Evolutionary conservation across 208 protist genomes (phyloP), one percentile per base, ranked within the genome.

Genomic region (Acanthamoeba triangularis): DNA sequence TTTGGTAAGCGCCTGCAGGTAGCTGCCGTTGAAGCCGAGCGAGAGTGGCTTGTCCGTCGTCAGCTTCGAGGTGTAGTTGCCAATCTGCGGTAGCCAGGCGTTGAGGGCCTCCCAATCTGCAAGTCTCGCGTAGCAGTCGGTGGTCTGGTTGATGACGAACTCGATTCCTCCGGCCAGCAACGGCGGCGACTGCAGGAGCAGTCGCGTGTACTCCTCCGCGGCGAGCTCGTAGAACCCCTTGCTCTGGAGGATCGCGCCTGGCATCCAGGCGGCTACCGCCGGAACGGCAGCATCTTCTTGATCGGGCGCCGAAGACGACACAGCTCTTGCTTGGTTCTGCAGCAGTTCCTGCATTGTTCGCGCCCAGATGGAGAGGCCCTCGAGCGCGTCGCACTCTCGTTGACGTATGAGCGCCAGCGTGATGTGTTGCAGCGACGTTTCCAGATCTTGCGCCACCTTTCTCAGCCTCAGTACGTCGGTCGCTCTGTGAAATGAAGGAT

Each of bases 371-470:
- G 52, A 67, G 37, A 96, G 44, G 25, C 95, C 95, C 35, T 91
- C 56, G 35, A 96, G 20, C 25, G 80, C 54, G 28, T 96, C 95
- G 8, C 65, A 82, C 65, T 96, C 93, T 30, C 90, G 84, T 59
- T 92, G 37, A 33, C 88, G 87, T 49, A 91, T 85, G 33, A 96
- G 52, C 8, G 95, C 80, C 44, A 93, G 84, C 14, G 95, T 74
- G 44, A 90, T 37, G 47, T 95, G 92, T 8, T 94, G n/a, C 33
- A 96, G 49, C 33, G 94, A 94, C 52, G 90, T 96, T 33, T 96
- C 95, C 1, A 96, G 44, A 30, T 96, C 95, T 28, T 93, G 52
- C 5, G 87, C 54, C 49, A 93, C 49, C 37, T 54, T 65, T 30
- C 28, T 18, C 54, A 88, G 44, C 54, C 44, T 88, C 20, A 56